Conservation (phyloP, 176 grass and related monocot species). For the Triticum monococcum region DNA sequence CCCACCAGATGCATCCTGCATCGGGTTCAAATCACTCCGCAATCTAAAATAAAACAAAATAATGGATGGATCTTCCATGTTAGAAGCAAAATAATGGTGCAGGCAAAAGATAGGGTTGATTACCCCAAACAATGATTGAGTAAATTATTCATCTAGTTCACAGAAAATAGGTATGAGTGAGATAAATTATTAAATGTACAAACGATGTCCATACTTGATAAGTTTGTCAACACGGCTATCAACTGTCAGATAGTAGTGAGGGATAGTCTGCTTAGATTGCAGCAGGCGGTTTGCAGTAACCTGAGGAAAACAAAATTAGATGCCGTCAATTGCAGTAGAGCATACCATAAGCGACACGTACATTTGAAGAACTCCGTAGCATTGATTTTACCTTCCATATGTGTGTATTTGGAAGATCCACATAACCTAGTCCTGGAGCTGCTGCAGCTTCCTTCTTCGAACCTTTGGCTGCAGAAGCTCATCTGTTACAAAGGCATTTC, state of each 20-base stretch:
- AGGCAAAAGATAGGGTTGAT: background rate
- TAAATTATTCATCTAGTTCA: slow-evolving; percentile 1
- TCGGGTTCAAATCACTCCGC: slow-evolving; percentile 53
- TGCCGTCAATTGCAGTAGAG: background rate
- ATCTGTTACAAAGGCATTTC: no score
- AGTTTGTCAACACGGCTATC: slow-evolving; percentile 35
- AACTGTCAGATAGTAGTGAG: slow-evolving; percentile 48
- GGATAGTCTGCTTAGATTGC: slow-evolving; percentile 74
- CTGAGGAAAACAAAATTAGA: slow-evolving; percentile 24
- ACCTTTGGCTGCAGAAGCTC: slow-evolving; percentile 48
- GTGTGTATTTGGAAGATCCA: slow-evolving; percentile 64
- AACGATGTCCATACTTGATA: slow-evolving; percentile 30
- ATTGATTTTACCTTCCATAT: slow-evolving; percentile 55
- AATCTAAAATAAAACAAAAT: slow-evolving; percentile 32
- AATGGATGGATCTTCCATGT: background rate
- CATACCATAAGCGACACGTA: background rate
- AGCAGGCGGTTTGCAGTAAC: slow-evolving; percentile 63
- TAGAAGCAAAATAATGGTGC: background rate
- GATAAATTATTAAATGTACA: slow-evolving; percentile 19
- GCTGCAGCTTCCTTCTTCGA: slow-evolving; percentile 22
- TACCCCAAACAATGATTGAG: background rate
- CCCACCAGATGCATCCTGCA: slow-evolving; percentile 73
- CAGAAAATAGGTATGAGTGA: background rate
- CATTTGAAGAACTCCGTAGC: background rate
- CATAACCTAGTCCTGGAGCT: slow-evolving; percentile 42